Evolutionary conservation across 2,329 filamentous ascomycete genomes (phyloP).

Genomic region (Penicillium psychrosexuale): DNA sequence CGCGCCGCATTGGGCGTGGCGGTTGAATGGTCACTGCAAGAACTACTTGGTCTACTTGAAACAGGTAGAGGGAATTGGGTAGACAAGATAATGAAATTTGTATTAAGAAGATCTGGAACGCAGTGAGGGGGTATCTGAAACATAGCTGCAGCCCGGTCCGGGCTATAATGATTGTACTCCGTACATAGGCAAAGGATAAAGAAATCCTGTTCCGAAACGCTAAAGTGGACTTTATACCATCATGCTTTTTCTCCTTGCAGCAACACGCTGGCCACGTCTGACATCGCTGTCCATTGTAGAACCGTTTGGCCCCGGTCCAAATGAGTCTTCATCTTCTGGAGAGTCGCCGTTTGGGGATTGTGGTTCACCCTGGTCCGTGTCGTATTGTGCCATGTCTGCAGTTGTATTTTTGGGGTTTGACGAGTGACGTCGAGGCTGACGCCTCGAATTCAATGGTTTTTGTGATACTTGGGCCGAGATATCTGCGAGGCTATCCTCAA

Average conservation of each 20-base stretch:
- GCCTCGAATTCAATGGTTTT: constrained; percentile 9
- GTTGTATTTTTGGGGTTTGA: constrained; percentile 27
- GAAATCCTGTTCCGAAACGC: background rate
- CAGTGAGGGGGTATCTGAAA: constrained; percentile 25
- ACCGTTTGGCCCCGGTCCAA: background rate
- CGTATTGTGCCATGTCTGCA: constrained; percentile 2
- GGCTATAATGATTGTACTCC: constrained; percentile 11
- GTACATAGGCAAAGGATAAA: constrained; percentile 13
- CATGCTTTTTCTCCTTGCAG: constrained; percentile 40
- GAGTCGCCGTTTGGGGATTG: constrained; percentile 3
- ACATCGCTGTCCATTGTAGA: background rate
- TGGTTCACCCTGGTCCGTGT: constrained; percentile 1
- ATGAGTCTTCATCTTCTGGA: constrained; percentile 15
- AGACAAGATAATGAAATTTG: constrained; percentile 1
- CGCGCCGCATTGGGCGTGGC: background rate
- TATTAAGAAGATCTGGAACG: background rate
- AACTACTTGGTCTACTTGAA: background rate
- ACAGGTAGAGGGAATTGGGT: background rate
- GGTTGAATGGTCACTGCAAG: background rate
- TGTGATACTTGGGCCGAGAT: constrained; percentile 5
- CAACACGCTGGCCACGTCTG: constrained; percentile 33
- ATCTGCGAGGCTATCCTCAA: constrained; percentile 7
- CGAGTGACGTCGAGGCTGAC: constrained; percentile 33
- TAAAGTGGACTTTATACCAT: constrained; percentile 31
- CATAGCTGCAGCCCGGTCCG: constrained; percentile 12